phyloP scores from a whole-genome alignment of 2,329 filamentous ascomycete genomes.

The Reticulascus tulasneorum region DNA sequence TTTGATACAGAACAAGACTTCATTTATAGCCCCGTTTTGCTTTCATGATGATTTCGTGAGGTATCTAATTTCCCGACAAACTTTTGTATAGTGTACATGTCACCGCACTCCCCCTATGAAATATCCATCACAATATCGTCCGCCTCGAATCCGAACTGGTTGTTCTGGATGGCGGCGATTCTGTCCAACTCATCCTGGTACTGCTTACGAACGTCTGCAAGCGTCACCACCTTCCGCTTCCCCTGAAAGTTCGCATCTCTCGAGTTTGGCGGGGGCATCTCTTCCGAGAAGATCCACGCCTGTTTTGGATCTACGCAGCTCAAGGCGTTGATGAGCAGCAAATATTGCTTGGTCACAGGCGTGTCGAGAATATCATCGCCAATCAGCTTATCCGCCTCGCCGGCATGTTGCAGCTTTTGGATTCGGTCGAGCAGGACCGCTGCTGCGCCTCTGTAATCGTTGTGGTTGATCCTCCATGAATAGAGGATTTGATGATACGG shows the following conservation, averaged over 20 bases:
- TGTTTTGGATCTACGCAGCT: constrained; percentile 76
- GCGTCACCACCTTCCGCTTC: constrained; percentile 75
- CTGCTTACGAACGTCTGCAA: constrained; percentile 81
- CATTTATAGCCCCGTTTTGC: constrained; percentile 3
- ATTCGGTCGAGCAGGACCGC: constrained; percentile 60
- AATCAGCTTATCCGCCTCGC: constrained; percentile 54
- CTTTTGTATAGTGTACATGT: constrained; percentile 13
- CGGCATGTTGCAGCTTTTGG: constrained; percentile 55
- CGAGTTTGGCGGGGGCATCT: constrained; percentile 18
- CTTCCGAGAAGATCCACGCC: constrained; percentile 72
- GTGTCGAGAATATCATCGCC: constrained; percentile 58
- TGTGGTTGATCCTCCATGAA: constrained; percentile 78
- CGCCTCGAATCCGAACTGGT: constrained; percentile 74
- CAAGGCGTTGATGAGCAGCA: constrained; percentile 90
- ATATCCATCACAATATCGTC: constrained; percentile 53
- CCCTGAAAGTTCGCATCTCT: constrained; percentile 15
- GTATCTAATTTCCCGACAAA: constrained; percentile 11
- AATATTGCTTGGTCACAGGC: constrained; percentile 68
- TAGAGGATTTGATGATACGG: constrained; percentile 89
- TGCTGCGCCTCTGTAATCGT: constrained; percentile 79
- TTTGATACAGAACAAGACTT: not conserved
- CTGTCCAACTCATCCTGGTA: constrained; percentile 89
- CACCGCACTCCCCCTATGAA: constrained; percentile 23
- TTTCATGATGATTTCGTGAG: constrained; percentile 13
- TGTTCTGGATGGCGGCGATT: constrained; percentile 81